Percentiles rank a stretch among this genome's conserved stretches.
These are phyloP conservation scores for Inonotus obliquus DNA, from an alignment of 1,284 basidiomycete species.

Conservation along the genomic window DNA sequence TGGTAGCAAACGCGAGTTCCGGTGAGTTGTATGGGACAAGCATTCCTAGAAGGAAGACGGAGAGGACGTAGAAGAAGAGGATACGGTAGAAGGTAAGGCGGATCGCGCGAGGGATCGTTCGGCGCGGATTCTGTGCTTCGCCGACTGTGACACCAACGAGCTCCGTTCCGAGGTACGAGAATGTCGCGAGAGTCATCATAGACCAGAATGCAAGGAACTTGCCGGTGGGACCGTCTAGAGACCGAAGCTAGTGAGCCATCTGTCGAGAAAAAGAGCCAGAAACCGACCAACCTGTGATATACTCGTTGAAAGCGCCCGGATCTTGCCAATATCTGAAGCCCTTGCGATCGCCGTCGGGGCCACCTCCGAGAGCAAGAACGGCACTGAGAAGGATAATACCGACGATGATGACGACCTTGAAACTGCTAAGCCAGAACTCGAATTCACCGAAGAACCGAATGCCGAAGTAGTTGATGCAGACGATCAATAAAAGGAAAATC, in stretches of 20 bases:
- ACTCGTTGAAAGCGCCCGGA: constrained; percentile 22
- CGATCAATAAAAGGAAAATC: constrained; percentile 42
- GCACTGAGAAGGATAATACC: constrained; percentile 51
- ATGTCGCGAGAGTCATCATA: constrained; percentile 42
- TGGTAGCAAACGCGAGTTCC: constrained; percentile 54
- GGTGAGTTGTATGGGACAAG: constrained; percentile 31
- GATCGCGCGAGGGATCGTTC: constrained; percentile 54
- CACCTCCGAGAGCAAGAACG: constrained; percentile 55
- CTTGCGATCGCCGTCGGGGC: constrained; percentile 49
- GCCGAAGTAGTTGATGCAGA: constrained; percentile 54
- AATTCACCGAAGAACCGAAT: constrained; percentile 53
- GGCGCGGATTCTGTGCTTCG: constrained; percentile 49
- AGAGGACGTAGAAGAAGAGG: constrained; percentile 56
- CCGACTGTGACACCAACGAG: constrained; percentile 41
- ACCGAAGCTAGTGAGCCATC: not conserved
- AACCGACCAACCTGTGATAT: constrained; percentile 8
- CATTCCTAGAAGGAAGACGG: constrained; percentile 27
- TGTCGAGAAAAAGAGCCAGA: constrained; percentile 1
- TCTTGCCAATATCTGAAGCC: constrained; percentile 51
- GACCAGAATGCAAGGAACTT: constrained; percentile 59
- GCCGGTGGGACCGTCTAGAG: constrained; percentile 5
- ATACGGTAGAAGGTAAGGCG: constrained; percentile 53
- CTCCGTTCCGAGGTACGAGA: constrained; percentile 60
- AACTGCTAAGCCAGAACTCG: constrained; percentile 42
- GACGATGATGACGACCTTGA: constrained; percentile 38